Evolutionary conservation across 441 rosid genomes (phyloP).

Genomic region (Gossypium trilobum): DNA sequence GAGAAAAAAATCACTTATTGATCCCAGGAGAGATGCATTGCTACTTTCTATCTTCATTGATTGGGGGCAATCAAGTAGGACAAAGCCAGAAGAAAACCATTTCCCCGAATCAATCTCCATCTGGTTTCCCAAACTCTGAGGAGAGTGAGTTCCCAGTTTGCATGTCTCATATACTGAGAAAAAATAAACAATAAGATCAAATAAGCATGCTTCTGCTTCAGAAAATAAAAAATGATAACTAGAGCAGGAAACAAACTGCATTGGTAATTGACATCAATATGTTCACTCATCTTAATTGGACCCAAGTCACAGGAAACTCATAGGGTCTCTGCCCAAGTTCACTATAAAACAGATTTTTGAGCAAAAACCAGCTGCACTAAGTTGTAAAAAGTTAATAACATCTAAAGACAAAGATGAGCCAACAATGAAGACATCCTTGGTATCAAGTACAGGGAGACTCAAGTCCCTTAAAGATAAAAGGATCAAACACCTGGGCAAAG

Average conservation of each 20-base stretch:
- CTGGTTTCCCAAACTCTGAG: conserved; percentile 72
- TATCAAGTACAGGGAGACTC: neutral
- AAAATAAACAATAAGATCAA: conserved; percentile 14
- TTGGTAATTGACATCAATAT: neutral
- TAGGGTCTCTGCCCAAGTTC: neutral
- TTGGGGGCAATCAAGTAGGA: conserved; percentile 92
- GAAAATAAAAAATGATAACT: neutral
- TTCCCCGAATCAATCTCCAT: conserved; percentile 78
- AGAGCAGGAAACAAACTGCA: neutral
- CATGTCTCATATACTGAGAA: conserved; percentile 85
- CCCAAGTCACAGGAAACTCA: neutral
- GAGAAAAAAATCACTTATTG: conserved; percentile 91
- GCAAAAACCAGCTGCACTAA: neutral
- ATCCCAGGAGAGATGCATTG: conserved; percentile 87
- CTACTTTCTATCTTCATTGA: conserved; percentile 97
- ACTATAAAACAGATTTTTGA: neutral
- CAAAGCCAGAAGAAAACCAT: conserved; percentile 68
- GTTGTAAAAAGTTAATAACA: neutral
- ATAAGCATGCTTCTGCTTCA: neutral
- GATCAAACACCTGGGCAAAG: neutral
- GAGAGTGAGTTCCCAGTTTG: conserved; percentile 89
- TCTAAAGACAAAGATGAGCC: neutral
- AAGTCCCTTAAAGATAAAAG: neutral
- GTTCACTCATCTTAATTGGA: neutral
- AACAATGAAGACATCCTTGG: neutral